A percentile compares a stretch with the other conserved stretches of the same genome.
These are phyloP conservation scores for Isatis lusitanica DNA, from an alignment of 441 rosid genomes.

Conservation along the genomic window DNA sequence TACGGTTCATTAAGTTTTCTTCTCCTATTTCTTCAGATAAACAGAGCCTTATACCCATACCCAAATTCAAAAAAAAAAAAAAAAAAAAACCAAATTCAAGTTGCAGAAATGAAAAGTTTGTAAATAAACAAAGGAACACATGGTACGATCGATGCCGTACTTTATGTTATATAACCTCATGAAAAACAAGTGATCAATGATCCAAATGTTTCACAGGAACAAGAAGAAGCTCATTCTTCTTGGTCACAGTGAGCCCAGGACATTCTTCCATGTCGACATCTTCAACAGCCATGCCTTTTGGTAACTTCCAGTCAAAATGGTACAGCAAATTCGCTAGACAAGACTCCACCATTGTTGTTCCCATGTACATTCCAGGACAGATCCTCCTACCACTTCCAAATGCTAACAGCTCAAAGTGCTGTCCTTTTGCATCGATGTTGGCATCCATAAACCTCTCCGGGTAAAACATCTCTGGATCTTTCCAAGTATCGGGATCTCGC, in stretches of 20 bases:
- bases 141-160: not conserved
- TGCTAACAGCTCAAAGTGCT: not conserved
- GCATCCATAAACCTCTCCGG: not conserved
- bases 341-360: constrained; percentile 5
- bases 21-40: not conserved
- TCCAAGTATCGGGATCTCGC: constrained; percentile 20
- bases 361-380: constrained; percentile 9
- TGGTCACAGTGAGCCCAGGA: not conserved
- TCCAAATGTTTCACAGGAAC: not conserved
- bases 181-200: not conserved
- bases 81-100: not conserved
- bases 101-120: not conserved
- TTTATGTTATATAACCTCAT: not conserved
- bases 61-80: not conserved
- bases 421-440: constrained; percentile 1
- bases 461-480: not conserved
- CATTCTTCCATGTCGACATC: constrained; percentile 15
- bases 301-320: constrained; percentile 4
- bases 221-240: constrained; percentile 2
- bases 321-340: not conserved
- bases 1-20: not conserved
- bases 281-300: constrained; percentile 2
- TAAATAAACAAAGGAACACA: not conserved
- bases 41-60: not conserved
- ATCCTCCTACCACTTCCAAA: constrained; percentile 10